Conservation (phyloP, 106 monocot genomes). For the Allium sativum region DNA sequence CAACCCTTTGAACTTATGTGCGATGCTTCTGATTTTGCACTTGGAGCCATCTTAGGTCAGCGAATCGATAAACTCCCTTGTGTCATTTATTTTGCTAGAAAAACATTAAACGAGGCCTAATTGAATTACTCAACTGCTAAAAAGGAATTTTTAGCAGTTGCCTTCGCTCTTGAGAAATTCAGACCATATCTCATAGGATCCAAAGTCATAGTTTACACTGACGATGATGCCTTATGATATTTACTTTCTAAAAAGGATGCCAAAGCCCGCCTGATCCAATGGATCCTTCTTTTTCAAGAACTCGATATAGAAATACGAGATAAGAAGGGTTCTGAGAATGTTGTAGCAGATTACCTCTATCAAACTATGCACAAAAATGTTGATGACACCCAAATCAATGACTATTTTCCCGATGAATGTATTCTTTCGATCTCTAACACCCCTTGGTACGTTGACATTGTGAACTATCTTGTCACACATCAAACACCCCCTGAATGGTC, state of each 20-base stretch:
- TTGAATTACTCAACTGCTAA: not conserved
- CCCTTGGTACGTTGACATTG: not conserved
- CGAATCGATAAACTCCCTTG: not conserved
- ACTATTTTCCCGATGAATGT: not conserved
- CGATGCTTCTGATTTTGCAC: constrained; percentile 12
- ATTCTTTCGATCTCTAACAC: not conserved
- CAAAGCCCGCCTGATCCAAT: not conserved
- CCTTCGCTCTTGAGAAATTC: not conserved
- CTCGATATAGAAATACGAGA: constrained; percentile 9
- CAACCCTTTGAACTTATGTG: constrained; percentile 15
- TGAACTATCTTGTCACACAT: not conserved
- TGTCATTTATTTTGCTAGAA: not conserved
- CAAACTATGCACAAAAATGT: not conserved
- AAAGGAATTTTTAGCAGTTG: constrained; percentile 3
- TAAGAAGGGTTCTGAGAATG: constrained; percentile 1
- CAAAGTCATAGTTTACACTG: not conserved
- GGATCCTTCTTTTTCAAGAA: constrained; percentile 9
- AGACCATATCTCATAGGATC: not conserved
- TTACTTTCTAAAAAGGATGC: not conserved
- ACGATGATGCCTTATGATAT: not conserved
- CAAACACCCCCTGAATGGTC: not conserved
- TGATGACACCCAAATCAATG: not conserved
- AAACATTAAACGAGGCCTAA: not conserved
- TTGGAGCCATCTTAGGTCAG: constrained; percentile 5
- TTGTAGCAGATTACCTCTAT: not conserved